Conservation (phyloP, 2,329 filamentous ascomycete genomes). For the Aspergillus hiratsukae region DNA sequence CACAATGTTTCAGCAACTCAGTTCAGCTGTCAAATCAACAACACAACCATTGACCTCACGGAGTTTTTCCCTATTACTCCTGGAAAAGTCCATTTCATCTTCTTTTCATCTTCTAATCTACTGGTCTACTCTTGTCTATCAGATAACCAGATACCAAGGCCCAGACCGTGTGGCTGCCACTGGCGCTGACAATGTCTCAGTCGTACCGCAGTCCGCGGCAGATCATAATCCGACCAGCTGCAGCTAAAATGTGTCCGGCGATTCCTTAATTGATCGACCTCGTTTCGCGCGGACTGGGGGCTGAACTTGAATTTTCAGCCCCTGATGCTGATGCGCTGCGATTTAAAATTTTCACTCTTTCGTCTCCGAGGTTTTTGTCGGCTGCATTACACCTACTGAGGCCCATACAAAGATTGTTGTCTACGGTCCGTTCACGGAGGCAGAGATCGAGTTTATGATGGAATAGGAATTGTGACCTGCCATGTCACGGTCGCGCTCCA, state of each 20-base stretch:
- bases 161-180: neutral
- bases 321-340: neutral
- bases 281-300: neutral
- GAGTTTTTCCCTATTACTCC: neutral
- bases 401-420: conserved; percentile 1
- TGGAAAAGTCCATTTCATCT: neutral
- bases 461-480: neutral
- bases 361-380: conserved; percentile 7
- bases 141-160: neutral
- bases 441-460: neutral
- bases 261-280: conserved; percentile 8
- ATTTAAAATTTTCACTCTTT: neutral
- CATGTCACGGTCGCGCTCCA: conserved; percentile 29
- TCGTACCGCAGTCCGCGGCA: neutral
- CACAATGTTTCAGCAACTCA: neutral
- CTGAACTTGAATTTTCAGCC: conserved; percentile 3
- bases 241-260: conserved; percentile 4
- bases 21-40: neutral
- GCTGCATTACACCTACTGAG: neutral
- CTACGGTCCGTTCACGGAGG: neutral
- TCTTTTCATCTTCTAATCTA: neutral
- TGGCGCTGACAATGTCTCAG: neutral
- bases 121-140: neutral
- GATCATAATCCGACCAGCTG: neutral
- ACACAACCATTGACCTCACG: neutral